A percentile compares a stretch with the other conserved stretches of the same genome.
phyloP scores from a whole-genome alignment of 257 asterid species.

The Ballota nigra region DNA sequence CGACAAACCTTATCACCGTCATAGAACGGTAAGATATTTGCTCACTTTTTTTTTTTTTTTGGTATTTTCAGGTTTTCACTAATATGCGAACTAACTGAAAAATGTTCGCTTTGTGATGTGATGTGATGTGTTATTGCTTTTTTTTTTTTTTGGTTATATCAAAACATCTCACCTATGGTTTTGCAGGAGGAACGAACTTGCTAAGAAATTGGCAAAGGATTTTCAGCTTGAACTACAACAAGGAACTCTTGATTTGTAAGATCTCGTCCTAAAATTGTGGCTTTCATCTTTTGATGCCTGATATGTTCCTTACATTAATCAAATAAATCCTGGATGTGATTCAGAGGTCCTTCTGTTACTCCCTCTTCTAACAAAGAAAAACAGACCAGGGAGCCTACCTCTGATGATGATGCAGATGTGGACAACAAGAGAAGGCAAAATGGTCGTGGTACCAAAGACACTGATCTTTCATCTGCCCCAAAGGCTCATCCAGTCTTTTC shows the following conservation, averaged over 20 bases:
- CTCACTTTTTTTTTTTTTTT: too few species aligned
- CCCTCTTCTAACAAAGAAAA: conserved; percentile 63
- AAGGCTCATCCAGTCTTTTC: conserved; percentile 82
- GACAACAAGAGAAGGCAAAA: conserved; percentile 66
- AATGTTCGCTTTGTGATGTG: too few species aligned
- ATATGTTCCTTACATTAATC: background rate
- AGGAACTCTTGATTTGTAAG: conserved; percentile 90
- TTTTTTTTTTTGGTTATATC: conserved; percentile 1
- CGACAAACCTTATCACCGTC: conserved; percentile 78
- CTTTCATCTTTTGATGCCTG: background rate
- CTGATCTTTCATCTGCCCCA: conserved; percentile 70
- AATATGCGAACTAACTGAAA: background rate
- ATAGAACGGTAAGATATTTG: conserved; percentile 69
- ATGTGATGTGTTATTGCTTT: conserved; percentile 5
- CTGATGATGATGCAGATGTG: conserved; percentile 74
- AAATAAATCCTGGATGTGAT: conserved; percentile 25
- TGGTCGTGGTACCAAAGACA: conserved; percentile 56
- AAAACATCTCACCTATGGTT: conserved; percentile 19
- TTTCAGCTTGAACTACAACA: conserved; percentile 86
- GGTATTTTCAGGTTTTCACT: background rate
- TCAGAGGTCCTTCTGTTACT: conserved; percentile 75
- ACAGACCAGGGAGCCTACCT: conserved; percentile 60
- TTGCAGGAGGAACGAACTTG: conserved; percentile 80
- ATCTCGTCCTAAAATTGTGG: conserved; percentile 8
- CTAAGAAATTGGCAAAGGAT: conserved; percentile 75